Conservation (phyloP, 1,139 yeast species). For the Pneumocystis oryctolagi region DNA sequence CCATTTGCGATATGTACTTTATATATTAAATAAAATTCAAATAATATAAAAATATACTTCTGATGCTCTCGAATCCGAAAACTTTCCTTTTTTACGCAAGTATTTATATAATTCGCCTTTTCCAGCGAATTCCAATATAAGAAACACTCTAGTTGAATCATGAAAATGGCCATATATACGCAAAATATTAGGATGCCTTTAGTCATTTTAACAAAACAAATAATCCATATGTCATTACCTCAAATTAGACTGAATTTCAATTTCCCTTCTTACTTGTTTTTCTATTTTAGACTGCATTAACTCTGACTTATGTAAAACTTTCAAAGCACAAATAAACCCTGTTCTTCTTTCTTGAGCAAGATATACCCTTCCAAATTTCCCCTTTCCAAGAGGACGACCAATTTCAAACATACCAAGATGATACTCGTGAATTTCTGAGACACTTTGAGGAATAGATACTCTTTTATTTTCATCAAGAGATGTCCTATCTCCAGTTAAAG, state of each 20-base stretch:
- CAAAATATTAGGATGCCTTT: conserved; percentile 60
- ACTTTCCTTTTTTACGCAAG: conserved; percentile 47
- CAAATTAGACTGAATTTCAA: conserved; percentile 71
- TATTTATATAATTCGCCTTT: conserved; percentile 77
- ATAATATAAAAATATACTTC: conserved; percentile 21
- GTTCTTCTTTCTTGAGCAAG: conserved; percentile 64
- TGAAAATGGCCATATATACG: conserved; percentile 73
- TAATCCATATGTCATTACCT: conserved; percentile 13
- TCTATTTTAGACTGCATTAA: conserved; percentile 64
- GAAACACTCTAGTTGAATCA: conserved; percentile 63
- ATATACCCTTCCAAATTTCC: conserved; percentile 84
- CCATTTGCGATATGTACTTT: conserved; percentile 61
- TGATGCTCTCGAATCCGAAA: conserved; percentile 59
- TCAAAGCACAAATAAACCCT: conserved; percentile 76
- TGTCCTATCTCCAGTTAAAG: background rate
- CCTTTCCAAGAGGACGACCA: conserved; percentile 80
- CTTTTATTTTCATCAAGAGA: background rate
- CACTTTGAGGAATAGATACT: background rate
- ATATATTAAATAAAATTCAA: background rate
- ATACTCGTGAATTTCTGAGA: conserved; percentile 15
- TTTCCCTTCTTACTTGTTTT: conserved; percentile 75
- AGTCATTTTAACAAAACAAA: background rate
- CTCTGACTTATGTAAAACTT: conserved; percentile 77
- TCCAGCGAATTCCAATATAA: conserved; percentile 70
- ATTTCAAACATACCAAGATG: conserved; percentile 59